Evolutionary conservation across 2,329 filamentous ascomycete genomes (phyloP).

Genomic region (Xylariaceae sp.): DNA sequence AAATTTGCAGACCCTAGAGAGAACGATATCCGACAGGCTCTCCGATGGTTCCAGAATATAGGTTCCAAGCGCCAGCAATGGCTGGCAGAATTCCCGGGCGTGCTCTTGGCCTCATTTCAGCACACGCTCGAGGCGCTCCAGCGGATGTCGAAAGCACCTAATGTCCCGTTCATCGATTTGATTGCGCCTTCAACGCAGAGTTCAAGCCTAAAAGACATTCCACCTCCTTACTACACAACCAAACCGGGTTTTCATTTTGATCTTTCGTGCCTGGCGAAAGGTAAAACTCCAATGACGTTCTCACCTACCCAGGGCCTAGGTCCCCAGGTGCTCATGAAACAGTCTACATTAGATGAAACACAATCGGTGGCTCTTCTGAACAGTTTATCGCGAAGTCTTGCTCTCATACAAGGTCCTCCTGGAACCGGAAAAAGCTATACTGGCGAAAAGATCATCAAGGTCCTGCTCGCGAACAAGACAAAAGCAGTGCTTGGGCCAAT

Average conservation of each 20-base stretch:
- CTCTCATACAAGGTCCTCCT: slow-evolving; percentile 66
- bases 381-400: slow-evolving; percentile 49
- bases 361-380: slow-evolving; percentile 50
- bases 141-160: slow-evolving; percentile 39
- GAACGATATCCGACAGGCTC: slow-evolving; percentile 19
- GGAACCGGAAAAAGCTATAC: slow-evolving; percentile 66
- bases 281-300: slow-evolving; percentile 21
- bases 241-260: slow-evolving; percentile 47
- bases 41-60: slow-evolving; percentile 30
- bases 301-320: slow-evolving; percentile 15
- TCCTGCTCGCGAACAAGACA: slow-evolving; percentile 43
- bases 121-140: slow-evolving; percentile 56
- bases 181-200: slow-evolving; percentile 33
- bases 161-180: slow-evolving; percentile 48
- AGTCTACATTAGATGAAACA: slow-evolving; percentile 48
- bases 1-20: slow-evolving; percentile 26
- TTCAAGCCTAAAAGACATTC: slow-evolving; percentile 26
- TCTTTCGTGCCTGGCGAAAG: slow-evolving; percentile 31
- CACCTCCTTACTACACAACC: slow-evolving; percentile 49
- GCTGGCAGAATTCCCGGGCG: slow-evolving; percentile 59
- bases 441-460: slow-evolving; percentile 56
- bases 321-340: slow-evolving; percentile 24
- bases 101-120: slow-evolving; percentile 55
- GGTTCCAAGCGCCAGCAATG: slow-evolving; percentile 15
- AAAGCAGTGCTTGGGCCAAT: slow-evolving; percentile 44